phyloP scores from a whole-genome alignment of 106 monocot genomes.

The Dactylorhiza incarnata region DNA sequence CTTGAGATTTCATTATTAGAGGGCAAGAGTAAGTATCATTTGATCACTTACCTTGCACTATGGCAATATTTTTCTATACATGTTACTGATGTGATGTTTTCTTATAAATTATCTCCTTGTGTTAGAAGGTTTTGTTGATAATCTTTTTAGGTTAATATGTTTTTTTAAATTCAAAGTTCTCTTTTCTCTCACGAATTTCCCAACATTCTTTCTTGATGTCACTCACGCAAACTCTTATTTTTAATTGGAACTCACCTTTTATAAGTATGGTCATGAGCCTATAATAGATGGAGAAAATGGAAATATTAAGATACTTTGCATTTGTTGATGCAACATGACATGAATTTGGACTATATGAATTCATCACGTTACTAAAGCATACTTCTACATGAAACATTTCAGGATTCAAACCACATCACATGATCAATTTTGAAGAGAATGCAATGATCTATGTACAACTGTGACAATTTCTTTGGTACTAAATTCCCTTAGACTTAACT shows the following conservation, averaged over 20 bases:
- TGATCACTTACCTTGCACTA: too few species aligned
- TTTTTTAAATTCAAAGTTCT: neutral
- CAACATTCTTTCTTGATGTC: neutral
- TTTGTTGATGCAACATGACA: neutral
- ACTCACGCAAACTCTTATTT: neutral
- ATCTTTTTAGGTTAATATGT: neutral
- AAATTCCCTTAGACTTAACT: too few species aligned
- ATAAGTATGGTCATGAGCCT: conserved; percentile 94
- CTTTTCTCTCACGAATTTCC: neutral
- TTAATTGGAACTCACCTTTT: conserved; percentile 74
- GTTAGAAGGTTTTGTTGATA: neutral
- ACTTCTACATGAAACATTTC: too few species aligned
- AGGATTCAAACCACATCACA: too few species aligned
- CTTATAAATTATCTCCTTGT: neutral
- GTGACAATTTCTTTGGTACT: too few species aligned
- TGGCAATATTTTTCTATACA: neutral
- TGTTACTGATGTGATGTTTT: neutral
- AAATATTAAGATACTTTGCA: conserved; percentile 74
- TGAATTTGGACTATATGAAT: too few species aligned
- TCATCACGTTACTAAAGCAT: too few species aligned
- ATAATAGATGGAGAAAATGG: conserved; percentile 94
- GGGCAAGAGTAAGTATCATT: neutral
- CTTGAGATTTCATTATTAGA: neutral
- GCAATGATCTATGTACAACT: too few species aligned
- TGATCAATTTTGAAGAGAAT: too few species aligned